phyloP scores from a whole-genome alignment of 371 early-diverging fungal species.

The Zopfochytrium polystomum region DNA sequence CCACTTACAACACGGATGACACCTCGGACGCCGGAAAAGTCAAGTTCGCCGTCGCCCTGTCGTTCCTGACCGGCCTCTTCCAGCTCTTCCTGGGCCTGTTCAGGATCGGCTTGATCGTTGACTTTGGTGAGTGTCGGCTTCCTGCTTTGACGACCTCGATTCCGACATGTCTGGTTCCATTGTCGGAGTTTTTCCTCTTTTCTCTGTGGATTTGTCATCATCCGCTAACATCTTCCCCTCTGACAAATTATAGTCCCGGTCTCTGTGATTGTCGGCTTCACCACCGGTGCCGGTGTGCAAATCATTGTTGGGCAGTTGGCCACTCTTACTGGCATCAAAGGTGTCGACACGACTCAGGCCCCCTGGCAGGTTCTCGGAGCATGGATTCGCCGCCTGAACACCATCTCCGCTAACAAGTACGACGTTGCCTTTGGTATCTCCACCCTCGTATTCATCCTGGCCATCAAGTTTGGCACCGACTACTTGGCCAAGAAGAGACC shows the following conservation, averaged over 20 bases:
- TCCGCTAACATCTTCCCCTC: no score
- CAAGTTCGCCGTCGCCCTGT: conserved; percentile 57
- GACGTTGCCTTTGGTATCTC: conserved; percentile 64
- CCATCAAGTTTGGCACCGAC: conserved; percentile 40
- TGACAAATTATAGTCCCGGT: no score
- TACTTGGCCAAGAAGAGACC: conserved; percentile 21
- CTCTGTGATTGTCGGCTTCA: conserved; percentile 38
- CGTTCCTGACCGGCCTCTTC: conserved; percentile 66
- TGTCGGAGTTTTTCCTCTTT: no score
- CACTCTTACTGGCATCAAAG: conserved; percentile 67
- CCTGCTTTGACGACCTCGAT: conserved; percentile 63
- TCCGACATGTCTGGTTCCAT: no score
- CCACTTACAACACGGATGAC: conserved; percentile 43
- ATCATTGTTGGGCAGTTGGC: conserved; percentile 78
- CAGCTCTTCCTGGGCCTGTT: conserved; percentile 66
- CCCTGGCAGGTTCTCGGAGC: conserved; percentile 41
- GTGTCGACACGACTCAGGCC: conserved; percentile 59
- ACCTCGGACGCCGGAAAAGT: conserved; percentile 43
- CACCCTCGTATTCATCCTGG: conserved; percentile 51
- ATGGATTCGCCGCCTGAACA: conserved; percentile 27
- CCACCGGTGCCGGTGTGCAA: conserved; percentile 37
- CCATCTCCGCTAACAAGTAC: conserved; percentile 29
- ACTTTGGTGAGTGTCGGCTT: conserved; percentile 67
- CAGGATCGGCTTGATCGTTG: conserved; percentile 74
- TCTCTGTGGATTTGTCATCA: no score